Conservation (phyloP, 441 rosid species). For the Erysimum cheiri region DNA sequence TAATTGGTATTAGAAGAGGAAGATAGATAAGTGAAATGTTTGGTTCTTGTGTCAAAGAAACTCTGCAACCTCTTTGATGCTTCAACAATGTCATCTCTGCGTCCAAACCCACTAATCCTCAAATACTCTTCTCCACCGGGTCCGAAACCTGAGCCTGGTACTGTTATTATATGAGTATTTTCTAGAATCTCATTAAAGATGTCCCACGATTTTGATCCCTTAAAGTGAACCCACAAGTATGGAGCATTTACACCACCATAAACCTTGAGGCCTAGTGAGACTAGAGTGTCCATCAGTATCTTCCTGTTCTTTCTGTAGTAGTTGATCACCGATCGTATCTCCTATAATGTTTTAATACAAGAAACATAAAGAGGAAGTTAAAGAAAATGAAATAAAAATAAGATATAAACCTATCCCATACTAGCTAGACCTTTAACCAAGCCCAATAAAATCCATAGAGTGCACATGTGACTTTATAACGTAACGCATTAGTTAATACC, state of each 20-base stretch:
- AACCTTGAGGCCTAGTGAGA: slow-evolving; percentile 50
- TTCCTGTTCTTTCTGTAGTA: slow-evolving; percentile 67
- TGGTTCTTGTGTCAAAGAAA: slow-evolving; percentile 35
- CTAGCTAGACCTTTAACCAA: not conserved
- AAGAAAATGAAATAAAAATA: not conserved
- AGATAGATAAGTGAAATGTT: slow-evolving; percentile 34
- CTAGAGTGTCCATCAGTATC: slow-evolving; percentile 53
- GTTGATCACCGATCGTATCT: slow-evolving; percentile 43
- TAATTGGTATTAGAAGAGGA: slow-evolving; percentile 33
- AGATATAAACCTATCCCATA: not conserved
- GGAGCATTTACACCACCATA: slow-evolving; percentile 76
- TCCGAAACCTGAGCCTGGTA: slow-evolving; percentile 74
- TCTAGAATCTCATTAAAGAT: slow-evolving; percentile 67
- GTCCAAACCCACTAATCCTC: slow-evolving; percentile 68
- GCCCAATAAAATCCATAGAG: not conserved
- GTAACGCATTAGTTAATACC: not conserved
- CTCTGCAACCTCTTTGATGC: slow-evolving; percentile 58
- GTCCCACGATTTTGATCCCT: slow-evolving; percentile 68
- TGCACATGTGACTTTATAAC: not conserved
- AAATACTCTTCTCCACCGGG: slow-evolving; percentile 69
- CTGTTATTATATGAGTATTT: slow-evolving; percentile 62
- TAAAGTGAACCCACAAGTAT: slow-evolving; percentile 72
- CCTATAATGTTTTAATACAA: slow-evolving; percentile 36
- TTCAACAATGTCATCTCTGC: slow-evolving; percentile 54
- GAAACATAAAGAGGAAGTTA: not conserved